Evolutionary conservation across 495 filamentous ascomycete genomes (phyloP).

Genomic region (Penicillium paxilli): DNA sequence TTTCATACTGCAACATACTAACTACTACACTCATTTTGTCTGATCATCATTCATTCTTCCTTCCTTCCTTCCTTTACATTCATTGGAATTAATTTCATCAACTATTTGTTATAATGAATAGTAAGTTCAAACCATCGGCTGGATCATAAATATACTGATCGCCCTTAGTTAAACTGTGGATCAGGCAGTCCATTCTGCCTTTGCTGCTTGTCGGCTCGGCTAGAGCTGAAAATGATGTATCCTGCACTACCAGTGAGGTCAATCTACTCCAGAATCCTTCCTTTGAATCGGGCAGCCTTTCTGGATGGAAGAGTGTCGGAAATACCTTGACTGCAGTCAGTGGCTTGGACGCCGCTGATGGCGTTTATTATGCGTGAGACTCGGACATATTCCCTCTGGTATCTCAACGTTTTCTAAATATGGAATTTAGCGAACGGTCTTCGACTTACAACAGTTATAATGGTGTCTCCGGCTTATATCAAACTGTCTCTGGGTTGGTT

Average conservation of each 20-base stretch:
- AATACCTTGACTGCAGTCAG: not conserved
- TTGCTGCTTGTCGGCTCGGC: not conserved
- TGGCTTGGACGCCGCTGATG: not conserved
- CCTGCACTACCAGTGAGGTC: not conserved
- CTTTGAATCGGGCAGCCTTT: not conserved
- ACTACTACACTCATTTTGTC: not conserved
- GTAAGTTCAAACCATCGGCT: not conserved
- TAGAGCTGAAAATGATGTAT: not conserved
- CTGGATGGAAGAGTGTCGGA: not conserved
- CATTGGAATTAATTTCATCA: not conserved
- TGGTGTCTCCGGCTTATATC: not conserved
- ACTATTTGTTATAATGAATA: not conserved
- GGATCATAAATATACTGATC: not conserved
- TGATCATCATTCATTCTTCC: not conserved
- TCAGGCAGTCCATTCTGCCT: constrained; percentile 1
- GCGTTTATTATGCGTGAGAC: not conserved
- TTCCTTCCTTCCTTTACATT: not conserved
- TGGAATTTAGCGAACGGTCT: not conserved
- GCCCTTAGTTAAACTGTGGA: not conserved
- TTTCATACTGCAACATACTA: not conserved
- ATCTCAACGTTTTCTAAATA: not conserved
- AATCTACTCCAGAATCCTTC: constrained; percentile 1
- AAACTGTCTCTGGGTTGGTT: not conserved
- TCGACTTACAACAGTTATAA: not conserved
- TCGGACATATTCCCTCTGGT: not conserved